These are phyloP conservation scores for Talaromyces marneffei DNA, from an alignment of 2,329 filamentous ascomycete species.

Conservation along the genomic window DNA sequence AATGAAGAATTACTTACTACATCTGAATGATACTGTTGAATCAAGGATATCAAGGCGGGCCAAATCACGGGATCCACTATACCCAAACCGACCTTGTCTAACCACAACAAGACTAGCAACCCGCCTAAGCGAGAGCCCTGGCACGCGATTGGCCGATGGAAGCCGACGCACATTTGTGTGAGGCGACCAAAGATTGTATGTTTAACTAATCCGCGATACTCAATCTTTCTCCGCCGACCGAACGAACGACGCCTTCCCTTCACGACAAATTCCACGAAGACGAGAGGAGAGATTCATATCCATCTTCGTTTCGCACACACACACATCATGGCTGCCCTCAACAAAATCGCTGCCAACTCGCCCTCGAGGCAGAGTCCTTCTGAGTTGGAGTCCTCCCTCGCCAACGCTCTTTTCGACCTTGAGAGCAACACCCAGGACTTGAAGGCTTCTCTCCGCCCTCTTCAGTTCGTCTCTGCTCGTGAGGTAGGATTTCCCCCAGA, in stretches of 20 bases:
- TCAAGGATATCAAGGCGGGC: slow-evolving; percentile 1
- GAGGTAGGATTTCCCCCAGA: slow-evolving; percentile 60
- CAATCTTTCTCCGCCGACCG: slow-evolving; percentile 10
- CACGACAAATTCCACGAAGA: slow-evolving; percentile 9
- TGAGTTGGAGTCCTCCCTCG: slow-evolving; percentile 96
- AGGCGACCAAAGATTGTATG: slow-evolving; percentile 8
- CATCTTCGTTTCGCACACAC: slow-evolving; percentile 10
- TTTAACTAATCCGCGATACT: slow-evolving; percentile 6
- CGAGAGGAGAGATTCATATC: slow-evolving; percentile 1
- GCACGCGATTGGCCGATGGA: slow-evolving; percentile 13
- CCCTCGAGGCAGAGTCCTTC: slow-evolving; percentile 92
- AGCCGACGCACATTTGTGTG: slow-evolving; percentile 14
- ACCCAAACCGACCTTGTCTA: not conserved
- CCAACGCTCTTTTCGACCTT: slow-evolving; percentile 95
- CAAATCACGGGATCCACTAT: slow-evolving; percentile 14
- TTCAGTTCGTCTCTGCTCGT: slow-evolving; percentile 97
- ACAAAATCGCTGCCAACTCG: slow-evolving; percentile 99
- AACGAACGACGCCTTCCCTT: slow-evolving; percentile 10
- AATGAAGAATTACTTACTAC: too few species aligned
- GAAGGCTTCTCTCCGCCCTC: slow-evolving; percentile 89
- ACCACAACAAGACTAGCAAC: not conserved
- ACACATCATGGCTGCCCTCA: slow-evolving; percentile 66
- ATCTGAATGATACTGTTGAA: too few species aligned
- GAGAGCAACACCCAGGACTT: slow-evolving; percentile 99
- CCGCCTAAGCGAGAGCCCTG: slow-evolving; percentile 14